These are phyloP conservation scores for Puccinia brachypodii DNA, from an alignment of 1,284 basidiomycete species.

Conservation along the genomic window DNA sequence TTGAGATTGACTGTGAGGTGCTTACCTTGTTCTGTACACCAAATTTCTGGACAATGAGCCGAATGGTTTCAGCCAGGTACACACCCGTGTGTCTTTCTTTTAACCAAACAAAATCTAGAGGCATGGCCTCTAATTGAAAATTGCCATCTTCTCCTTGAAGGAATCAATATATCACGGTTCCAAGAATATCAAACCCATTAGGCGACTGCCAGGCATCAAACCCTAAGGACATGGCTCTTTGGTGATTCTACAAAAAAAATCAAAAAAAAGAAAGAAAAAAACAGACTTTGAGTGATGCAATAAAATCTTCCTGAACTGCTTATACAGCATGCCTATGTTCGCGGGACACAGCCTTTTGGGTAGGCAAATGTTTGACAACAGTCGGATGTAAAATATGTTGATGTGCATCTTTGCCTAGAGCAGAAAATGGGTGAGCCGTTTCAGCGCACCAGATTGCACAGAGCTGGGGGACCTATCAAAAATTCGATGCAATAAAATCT, in stretches of 20 bases:
- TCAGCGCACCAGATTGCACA: background rate
- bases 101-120: background rate
- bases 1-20: background rate
- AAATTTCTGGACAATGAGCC: background rate
- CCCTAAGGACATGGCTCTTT: background rate
- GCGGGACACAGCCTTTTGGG: background rate
- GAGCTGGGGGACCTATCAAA: background rate
- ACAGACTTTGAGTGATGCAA: background rate
- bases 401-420: background rate
- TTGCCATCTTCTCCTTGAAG: background rate
- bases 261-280: background rate
- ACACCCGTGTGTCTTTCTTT: background rate
- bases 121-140: slow-evolving; percentile 2
- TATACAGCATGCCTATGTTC: background rate
- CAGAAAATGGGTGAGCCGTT: background rate
- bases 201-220: slow-evolving; percentile 9
- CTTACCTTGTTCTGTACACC: slow-evolving; percentile 5
- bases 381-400: background rate
- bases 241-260: background rate
- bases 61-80: background rate
- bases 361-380: background rate
- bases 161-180: background rate
- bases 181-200: background rate
- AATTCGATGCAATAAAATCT: background rate
- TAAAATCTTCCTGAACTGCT: background rate